phyloP scores from a whole-genome alignment of 2,329 filamentous ascomycete species.

The Thyridium curvatum region DNA sequence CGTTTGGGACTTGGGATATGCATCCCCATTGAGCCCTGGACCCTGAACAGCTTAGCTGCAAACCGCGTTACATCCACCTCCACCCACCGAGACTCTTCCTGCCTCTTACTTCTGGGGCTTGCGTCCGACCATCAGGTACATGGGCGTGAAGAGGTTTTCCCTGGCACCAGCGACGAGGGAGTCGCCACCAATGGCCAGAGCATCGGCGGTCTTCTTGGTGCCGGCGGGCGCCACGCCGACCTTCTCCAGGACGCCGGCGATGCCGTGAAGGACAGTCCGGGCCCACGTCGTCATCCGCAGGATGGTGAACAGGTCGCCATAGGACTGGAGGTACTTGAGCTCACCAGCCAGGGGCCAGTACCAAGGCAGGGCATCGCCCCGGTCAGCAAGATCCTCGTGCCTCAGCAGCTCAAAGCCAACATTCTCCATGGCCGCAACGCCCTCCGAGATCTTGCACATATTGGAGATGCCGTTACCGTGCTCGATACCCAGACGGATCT shows the following conservation, averaged over 20 bases:
- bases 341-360: conserved; percentile 89
- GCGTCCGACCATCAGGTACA: conserved; percentile 94
- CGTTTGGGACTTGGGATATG: no score
- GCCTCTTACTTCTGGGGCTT: conserved; percentile 54
- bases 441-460: conserved; percentile 86
- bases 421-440: conserved; percentile 72
- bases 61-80: no score
- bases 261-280: conserved; percentile 65
- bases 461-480: conserved; percentile 95
- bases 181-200: conserved; percentile 74
- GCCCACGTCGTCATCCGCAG: conserved; percentile 85
- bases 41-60: no score
- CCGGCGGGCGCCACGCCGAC: conserved; percentile 71
- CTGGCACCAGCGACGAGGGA: conserved; percentile 79
- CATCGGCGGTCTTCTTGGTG: conserved; percentile 93
- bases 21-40: no score
- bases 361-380: conserved; percentile 75
- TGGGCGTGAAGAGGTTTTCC: conserved; percentile 93
- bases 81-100: no score
- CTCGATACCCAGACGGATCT: conserved; percentile 91
- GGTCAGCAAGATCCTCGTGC: conserved; percentile 80
- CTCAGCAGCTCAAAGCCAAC: conserved; percentile 81
- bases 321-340: conserved; percentile 72
- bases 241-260: conserved; percentile 71
- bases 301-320: conserved; percentile 77